These are phyloP conservation scores for Prunus salicina DNA, from an alignment of 306 rosid species.

Conservation along the genomic window DNA sequence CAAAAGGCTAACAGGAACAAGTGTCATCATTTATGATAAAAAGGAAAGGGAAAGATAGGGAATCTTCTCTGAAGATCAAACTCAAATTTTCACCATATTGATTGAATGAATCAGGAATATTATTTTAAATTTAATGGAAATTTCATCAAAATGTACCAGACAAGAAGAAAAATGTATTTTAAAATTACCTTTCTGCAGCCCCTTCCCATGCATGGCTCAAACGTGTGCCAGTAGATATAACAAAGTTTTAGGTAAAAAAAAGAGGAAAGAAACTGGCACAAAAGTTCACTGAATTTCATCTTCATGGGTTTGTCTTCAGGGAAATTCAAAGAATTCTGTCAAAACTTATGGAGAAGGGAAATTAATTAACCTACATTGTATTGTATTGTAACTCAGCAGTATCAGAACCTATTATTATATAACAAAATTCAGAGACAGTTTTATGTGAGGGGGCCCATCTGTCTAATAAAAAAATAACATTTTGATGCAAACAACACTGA, in stretches of 20 bases:
- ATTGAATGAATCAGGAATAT: slow-evolving; percentile 35
- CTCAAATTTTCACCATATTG: slow-evolving; percentile 30
- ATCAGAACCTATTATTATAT: background rate
- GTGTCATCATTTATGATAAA: slow-evolving; percentile 75
- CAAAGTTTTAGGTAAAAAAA: background rate
- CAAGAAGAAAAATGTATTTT: slow-evolving; percentile 33
- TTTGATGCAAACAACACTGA: background rate
- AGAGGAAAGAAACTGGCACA: background rate
- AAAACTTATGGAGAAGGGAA: background rate
- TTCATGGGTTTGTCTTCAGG: background rate
- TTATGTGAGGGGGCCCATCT: background rate
- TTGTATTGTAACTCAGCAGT: background rate
- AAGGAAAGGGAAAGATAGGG: slow-evolving; percentile 62
- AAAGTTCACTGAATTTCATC: background rate
- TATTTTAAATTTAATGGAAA: background rate
- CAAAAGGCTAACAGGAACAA: slow-evolving; percentile 62
- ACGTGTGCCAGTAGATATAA: slow-evolving; percentile 38
- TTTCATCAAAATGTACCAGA: slow-evolving; percentile 44
- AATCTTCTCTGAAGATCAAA: slow-evolving; percentile 70
- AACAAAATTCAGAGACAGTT: background rate
- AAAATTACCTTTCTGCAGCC: slow-evolving; percentile 14
- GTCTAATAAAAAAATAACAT: background rate
- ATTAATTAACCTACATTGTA: background rate
- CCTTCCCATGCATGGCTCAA: slow-evolving; percentile 48
- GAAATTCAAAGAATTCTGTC: background rate